A percentile compares a stretch with the other conserved stretches of the same genome.
Evolutionary conservation across 495 filamentous ascomycete genomes (phyloP).

Genomic region (Astrothelium subdiscretum): DNA sequence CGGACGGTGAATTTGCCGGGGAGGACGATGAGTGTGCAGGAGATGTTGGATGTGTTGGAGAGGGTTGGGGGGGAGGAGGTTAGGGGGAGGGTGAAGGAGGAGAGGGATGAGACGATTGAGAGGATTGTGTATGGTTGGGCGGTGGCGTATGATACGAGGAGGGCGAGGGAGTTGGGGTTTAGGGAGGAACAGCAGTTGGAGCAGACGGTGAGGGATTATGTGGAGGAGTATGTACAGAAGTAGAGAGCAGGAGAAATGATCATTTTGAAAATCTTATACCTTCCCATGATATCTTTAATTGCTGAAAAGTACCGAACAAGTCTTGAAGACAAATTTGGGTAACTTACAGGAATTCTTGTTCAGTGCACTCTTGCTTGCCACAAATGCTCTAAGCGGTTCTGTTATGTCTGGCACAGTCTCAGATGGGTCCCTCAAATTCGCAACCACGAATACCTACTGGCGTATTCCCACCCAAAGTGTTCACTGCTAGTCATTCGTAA

Average conservation of each 20-base stretch:
- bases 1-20: constrained; percentile 65
- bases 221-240: constrained; percentile 13
- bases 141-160: constrained; percentile 45
- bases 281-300: no score
- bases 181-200: constrained; percentile 18
- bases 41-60: constrained; percentile 64
- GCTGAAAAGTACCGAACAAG: no score
- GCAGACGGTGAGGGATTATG: constrained; percentile 20
- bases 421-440: no score
- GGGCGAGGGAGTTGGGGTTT: constrained; percentile 19
- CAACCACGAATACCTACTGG: no score
- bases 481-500: no score
- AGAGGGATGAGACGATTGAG: constrained; percentile 52
- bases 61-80: constrained; percentile 59
- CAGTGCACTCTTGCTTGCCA: no score
- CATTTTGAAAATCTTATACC: no score
- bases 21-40: constrained; percentile 55
- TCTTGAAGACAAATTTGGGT: no score
- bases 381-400: no score
- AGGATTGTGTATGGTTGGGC: constrained; percentile 67
- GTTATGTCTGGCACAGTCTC: no score
- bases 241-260: not conserved
- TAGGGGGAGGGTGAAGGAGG: constrained; percentile 51
- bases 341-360: no score
- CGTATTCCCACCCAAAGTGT: no score